A percentile compares a stretch with the other conserved stretches of the same genome.
phyloP scores from a whole-genome alignment of 169 alveolate species.

The Plasmodium cynomolgi region DNA sequence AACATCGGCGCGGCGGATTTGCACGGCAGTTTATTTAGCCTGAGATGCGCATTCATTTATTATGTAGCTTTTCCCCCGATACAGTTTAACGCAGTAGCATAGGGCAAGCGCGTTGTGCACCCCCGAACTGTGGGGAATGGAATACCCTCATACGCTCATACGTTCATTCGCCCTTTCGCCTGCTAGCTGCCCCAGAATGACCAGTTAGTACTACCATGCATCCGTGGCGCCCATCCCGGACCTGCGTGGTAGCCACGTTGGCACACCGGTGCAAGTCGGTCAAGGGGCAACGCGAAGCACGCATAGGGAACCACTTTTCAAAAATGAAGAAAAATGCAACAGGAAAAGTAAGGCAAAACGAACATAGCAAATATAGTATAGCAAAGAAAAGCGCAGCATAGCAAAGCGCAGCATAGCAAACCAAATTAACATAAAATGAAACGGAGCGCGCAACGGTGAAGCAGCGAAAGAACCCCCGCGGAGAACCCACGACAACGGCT shows the following conservation, averaged over 20 bases:
- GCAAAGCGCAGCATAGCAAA: neutral
- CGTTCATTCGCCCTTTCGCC: neutral
- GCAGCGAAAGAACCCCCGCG: neutral
- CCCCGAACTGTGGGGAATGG: neutral
- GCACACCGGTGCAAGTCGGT: neutral
- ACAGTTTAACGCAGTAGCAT: neutral
- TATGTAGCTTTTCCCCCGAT: neutral
- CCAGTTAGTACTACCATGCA: neutral
- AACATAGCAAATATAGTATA: neutral
- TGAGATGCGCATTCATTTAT: neutral
- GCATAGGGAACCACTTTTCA: neutral
- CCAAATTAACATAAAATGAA: neutral
- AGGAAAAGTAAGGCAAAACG: neutral
- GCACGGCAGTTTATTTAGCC: neutral
- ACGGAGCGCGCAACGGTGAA: neutral
- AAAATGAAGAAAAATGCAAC: neutral
- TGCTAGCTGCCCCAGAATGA: neutral
- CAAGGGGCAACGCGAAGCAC: neutral
- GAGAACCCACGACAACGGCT: neutral
- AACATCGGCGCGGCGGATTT: neutral
- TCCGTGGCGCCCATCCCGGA: neutral
- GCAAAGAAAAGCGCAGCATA: neutral
- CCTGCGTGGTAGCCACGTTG: neutral
- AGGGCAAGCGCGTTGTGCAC: neutral
- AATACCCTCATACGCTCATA: neutral